These are phyloP conservation scores for Mortierella sp. DNA, from an alignment of 371 early-diverging fungal species.

Conservation along the genomic window DNA sequence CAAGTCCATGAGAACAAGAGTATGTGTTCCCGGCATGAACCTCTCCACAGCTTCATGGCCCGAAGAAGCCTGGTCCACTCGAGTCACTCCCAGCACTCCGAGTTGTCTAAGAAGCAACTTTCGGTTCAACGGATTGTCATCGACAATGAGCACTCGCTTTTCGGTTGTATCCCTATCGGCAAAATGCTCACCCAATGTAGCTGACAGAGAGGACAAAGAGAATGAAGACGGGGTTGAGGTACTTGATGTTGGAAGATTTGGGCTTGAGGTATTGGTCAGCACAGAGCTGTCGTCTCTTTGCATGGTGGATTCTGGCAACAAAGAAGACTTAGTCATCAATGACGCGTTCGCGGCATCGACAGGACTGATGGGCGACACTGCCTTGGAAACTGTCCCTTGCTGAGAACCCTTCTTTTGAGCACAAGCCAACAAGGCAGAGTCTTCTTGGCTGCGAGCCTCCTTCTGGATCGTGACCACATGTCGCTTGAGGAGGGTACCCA, in stretches of 20 bases:
- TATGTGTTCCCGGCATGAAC: constrained; percentile 31
- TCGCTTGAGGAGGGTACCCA: constrained; percentile 43
- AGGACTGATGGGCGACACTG: not conserved
- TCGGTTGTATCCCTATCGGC: not conserved
- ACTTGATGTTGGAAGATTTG: not conserved
- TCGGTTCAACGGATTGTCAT: constrained; percentile 47
- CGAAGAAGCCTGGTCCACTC: constrained; percentile 37
- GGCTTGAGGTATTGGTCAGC: not conserved
- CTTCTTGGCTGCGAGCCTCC: too few relatives aligned
- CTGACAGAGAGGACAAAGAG: not conserved
- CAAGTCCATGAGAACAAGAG: constrained; percentile 46
- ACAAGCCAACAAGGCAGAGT: not conserved
- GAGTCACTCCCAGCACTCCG: constrained; percentile 26
- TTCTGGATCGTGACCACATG: constrained; percentile 40
- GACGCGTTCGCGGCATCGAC: constrained; percentile 7
- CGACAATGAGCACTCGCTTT: constrained; percentile 39
- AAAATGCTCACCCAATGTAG: too few relatives aligned
- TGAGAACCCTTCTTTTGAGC: not conserved
- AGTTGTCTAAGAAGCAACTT: constrained; percentile 38
- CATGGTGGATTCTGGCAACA: not conserved
- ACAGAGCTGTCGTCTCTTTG: too few relatives aligned
- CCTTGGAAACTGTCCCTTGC: not conserved
- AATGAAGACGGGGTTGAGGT: not conserved
- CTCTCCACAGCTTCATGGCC: constrained; percentile 43
- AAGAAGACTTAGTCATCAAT: not conserved